A percentile compares a stretch with the other conserved stretches of the same genome.
Conservation (phyloP, 257 asterid genomes). For the Capsicum rhomboideum region DNA sequence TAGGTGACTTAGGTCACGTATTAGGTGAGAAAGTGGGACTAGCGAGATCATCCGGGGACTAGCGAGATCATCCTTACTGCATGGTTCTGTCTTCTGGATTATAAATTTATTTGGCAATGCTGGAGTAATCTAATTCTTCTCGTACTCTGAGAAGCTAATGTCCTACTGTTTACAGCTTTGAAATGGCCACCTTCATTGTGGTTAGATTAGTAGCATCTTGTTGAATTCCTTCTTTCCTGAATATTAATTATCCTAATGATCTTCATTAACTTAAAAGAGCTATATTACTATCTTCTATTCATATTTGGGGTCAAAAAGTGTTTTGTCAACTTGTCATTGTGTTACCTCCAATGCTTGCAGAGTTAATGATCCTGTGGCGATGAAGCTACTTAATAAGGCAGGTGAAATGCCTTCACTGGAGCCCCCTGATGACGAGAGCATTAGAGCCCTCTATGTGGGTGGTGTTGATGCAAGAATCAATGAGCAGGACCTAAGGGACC, state of each 20-base stretch:
- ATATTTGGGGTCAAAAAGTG: not conserved
- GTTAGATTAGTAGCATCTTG: not conserved
- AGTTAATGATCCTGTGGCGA: constrained; percentile 89
- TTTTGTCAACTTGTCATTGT: not conserved
- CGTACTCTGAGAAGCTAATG: not conserved
- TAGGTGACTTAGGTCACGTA: not conserved
- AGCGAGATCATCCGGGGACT: not conserved
- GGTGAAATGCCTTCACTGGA: constrained; percentile 99
- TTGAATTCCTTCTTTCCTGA: not conserved
- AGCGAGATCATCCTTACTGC: not conserved
- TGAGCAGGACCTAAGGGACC: constrained; percentile 87
- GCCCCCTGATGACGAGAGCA: constrained; percentile 93
- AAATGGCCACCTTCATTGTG: not conserved
- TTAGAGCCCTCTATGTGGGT: constrained; percentile 89
- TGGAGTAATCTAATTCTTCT: not conserved
- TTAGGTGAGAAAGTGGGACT: not conserved
- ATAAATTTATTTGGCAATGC: not conserved
- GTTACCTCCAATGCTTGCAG: constrained; percentile 29
- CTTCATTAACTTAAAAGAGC: not conserved
- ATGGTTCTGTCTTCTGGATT: not conserved
- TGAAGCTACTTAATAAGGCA: constrained; percentile 84
- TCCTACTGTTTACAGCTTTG: not conserved
- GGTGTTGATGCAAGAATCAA: constrained; percentile 83
- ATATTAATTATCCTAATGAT: not conserved
- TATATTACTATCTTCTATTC: not conserved